These are phyloP conservation scores for Populus trichocarpa DNA, from an alignment of 441 rosid genomes.

Conservation along the genomic window DNA sequence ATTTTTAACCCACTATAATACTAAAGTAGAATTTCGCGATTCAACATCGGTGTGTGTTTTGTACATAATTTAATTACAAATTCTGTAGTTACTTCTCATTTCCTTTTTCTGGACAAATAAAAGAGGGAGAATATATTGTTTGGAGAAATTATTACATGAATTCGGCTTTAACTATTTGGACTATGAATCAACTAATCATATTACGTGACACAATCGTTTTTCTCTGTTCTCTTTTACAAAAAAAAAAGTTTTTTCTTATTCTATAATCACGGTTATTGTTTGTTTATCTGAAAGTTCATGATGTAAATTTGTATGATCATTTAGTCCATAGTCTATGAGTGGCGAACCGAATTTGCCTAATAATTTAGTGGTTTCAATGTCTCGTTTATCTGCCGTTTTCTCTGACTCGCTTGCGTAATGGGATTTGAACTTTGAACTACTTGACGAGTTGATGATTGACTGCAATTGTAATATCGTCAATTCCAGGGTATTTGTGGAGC, in stretches of 20 bases:
- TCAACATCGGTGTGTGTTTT: background rate
- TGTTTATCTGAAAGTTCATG: background rate
- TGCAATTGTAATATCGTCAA: background rate
- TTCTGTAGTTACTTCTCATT: background rate
- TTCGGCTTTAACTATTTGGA: background rate
- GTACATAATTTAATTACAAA: too few species aligned
- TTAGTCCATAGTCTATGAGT: background rate
- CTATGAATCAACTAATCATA: background rate
- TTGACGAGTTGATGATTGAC: background rate
- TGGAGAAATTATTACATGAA: background rate
- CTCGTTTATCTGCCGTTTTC: background rate
- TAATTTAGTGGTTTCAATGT: background rate
- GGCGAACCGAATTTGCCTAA: background rate
- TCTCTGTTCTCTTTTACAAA: background rate
- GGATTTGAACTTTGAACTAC: background rate
- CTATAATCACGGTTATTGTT: background rate
- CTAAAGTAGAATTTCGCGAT: too few species aligned
- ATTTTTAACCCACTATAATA: background rate
- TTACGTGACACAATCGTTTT: background rate
- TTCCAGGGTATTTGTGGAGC: slow-evolving; percentile 33
- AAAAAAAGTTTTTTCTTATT: too few species aligned
- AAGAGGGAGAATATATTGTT: too few species aligned
- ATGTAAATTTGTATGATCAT: too few species aligned
- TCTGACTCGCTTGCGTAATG: background rate
- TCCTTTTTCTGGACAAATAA: background rate